phyloP scores from a whole-genome alignment of 1,139 yeast genomes.

The Meyerozyma elateridarum region DNA sequence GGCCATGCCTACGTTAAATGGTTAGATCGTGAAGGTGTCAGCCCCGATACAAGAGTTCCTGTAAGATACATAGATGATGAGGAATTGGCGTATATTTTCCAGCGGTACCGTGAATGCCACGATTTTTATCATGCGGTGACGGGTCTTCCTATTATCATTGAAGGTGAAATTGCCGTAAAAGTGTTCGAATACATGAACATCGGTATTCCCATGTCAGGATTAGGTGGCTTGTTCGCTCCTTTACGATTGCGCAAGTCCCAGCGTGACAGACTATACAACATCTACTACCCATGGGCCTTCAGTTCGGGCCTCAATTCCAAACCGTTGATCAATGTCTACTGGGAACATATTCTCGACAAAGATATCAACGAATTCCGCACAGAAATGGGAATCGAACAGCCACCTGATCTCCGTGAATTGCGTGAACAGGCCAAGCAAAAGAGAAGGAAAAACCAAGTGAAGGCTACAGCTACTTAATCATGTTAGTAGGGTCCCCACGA shows the following conservation, averaged over 20 bases:
- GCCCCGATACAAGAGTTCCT: slow-evolving; percentile 89
- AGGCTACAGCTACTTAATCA: too few species aligned
- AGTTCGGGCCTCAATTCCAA: slow-evolving; percentile 67
- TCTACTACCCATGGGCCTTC: slow-evolving; percentile 89
- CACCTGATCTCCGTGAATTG: slow-evolving; percentile 73
- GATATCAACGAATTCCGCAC: slow-evolving; percentile 69
- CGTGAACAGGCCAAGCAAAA: slow-evolving; percentile 41
- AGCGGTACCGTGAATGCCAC: slow-evolving; percentile 92
- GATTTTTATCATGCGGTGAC: slow-evolving; percentile 94
- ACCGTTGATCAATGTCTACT: slow-evolving; percentile 81
- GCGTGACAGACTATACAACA: slow-evolving; percentile 50
- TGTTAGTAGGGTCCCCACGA: too few species aligned
- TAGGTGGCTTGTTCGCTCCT: slow-evolving; percentile 88
- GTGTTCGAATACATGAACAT: slow-evolving; percentile 89
- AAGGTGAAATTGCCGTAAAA: slow-evolving; percentile 93
- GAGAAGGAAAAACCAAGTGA: slow-evolving; percentile 18
- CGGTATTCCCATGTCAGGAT: slow-evolving; percentile 93
- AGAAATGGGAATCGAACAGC: slow-evolving; percentile 66
- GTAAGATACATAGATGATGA: slow-evolving; percentile 86
- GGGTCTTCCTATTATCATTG: slow-evolving; percentile 85
- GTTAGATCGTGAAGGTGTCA: slow-evolving; percentile 83
- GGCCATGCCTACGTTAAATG: slow-evolving; percentile 78
- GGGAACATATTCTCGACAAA: slow-evolving; percentile 80
- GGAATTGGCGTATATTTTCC: slow-evolving; percentile 86
- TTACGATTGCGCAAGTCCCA: slow-evolving; percentile 51